Conservation (phyloP, 2,329 filamentous ascomycete genomes). For the Pseudocercospora cruenta region DNA sequence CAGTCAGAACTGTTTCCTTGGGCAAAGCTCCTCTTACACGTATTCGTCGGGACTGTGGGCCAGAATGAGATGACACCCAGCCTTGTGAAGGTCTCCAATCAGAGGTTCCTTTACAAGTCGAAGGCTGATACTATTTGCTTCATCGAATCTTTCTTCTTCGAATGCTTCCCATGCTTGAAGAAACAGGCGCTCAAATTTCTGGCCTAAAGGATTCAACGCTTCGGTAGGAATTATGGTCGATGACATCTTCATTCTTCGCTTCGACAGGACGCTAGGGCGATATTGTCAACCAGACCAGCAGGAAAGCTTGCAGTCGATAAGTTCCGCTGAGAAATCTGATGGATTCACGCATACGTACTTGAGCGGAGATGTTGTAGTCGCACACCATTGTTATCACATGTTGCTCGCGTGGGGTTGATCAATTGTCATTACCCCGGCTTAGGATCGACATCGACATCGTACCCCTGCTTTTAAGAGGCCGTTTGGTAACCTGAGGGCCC, state of each 20-base stretch:
- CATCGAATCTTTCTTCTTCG: conserved; percentile 16
- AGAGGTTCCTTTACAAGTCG: conserved; percentile 17
- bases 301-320: not conserved
- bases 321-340: not conserved
- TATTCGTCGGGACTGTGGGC: conserved; percentile 22
- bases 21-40: conserved; percentile 11
- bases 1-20: not conserved
- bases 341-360: not conserved
- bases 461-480: not conserved
- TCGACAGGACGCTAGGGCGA: not conserved
- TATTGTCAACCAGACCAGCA: not conserved
- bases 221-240: conserved; percentile 18
- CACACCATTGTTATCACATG: not conserved
- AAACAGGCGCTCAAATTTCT: conserved; percentile 21
- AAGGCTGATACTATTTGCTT: conserved; percentile 18
- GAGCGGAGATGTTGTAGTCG: not conserved
- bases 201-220: conserved; percentile 20
- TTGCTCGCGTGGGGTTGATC: not conserved
- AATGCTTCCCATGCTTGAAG: conserved; percentile 22
- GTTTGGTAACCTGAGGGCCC: no score
- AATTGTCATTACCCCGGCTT: conserved; percentile 2
- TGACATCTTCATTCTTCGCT: not conserved
- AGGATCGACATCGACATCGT: not conserved
- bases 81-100: conserved; percentile 21
- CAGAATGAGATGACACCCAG: conserved; percentile 23